Evolutionary conservation across 176 grass and related monocot genomes (phyloP).

Genomic region (Rhynchospora pubera): DNA sequence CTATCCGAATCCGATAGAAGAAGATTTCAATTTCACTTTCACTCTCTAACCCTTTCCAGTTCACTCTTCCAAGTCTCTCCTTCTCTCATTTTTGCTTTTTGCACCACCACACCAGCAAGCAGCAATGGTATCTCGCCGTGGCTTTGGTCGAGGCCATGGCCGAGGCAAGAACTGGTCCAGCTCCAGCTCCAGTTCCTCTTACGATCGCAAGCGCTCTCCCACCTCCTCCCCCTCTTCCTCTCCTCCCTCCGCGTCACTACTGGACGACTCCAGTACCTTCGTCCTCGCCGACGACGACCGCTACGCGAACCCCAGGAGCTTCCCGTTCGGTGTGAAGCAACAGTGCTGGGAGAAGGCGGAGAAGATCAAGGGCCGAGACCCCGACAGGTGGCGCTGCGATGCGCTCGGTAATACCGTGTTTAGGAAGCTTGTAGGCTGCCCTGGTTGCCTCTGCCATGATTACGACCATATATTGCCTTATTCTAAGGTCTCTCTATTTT

Average conservation of each 20-base stretch:
- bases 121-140: background rate
- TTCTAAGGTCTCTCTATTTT: conserved; percentile 55
- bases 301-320: conserved; percentile 60
- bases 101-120: no score
- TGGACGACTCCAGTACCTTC: conserved; percentile 36
- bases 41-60: no score
- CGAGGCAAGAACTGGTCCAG: background rate
- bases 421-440: conserved; percentile 89
- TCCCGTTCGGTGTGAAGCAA: conserved; percentile 71
- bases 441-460: conserved; percentile 96
- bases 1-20: background rate
- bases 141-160: background rate
- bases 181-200: no score
- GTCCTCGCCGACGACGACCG: conserved; percentile 23
- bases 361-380: conserved; percentile 52
- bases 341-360: conserved; percentile 98
- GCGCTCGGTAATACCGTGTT: conserved; percentile 85
- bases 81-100: background rate
- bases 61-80: background rate
- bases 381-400: conserved; percentile 93
- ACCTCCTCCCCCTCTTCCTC: conserved; percentile 31
- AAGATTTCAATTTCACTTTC: background rate
- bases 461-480: conserved; percentile 91
- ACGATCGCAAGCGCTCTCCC: conserved; percentile 21
- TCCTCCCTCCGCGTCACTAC: conserved; percentile 13